Evolutionary conservation across 257 asterid species (phyloP).

Genomic region (Solanum megistacrolobum): DNA sequence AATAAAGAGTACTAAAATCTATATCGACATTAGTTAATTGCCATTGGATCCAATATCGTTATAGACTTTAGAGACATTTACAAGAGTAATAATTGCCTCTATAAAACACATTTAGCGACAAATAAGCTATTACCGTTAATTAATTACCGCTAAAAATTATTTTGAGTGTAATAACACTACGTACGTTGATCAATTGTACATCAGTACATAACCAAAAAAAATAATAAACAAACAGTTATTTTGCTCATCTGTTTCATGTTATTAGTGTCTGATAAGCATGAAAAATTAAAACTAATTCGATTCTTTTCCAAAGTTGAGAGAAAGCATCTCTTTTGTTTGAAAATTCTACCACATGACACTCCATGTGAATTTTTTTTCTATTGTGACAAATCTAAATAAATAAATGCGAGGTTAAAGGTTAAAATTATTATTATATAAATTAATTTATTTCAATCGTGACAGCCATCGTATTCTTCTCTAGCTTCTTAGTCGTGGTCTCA

Average conservation of each 20-base stretch:
- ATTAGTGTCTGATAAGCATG: background rate
- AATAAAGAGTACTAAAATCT: too few species aligned
- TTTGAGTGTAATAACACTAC: background rate
- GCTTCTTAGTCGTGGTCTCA: background rate
- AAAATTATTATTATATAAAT: too few species aligned
- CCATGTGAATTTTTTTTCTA: background rate
- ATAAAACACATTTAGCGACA: too few species aligned
- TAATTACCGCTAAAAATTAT: too few species aligned
- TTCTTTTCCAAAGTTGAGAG: background rate
- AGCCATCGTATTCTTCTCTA: background rate
- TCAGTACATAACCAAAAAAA: background rate
- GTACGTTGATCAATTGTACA: background rate
- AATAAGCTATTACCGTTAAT: too few species aligned
- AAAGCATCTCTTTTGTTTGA: background rate
- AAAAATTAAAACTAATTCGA: background rate
- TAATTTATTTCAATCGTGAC: background rate
- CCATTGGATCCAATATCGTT: too few species aligned
- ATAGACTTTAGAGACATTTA: too few species aligned
- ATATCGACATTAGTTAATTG: too few species aligned
- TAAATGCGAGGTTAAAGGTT: background rate
- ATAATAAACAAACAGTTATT: background rate
- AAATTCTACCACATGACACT: background rate
- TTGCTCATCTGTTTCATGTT: background rate
- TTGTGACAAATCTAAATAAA: background rate
- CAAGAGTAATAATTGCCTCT: background rate